A percentile compares a stretch with the other conserved stretches of the same genome.
Evolutionary conservation across 768 basidiomycete species (phyloP).

Genomic region (Russula emetica): DNA sequence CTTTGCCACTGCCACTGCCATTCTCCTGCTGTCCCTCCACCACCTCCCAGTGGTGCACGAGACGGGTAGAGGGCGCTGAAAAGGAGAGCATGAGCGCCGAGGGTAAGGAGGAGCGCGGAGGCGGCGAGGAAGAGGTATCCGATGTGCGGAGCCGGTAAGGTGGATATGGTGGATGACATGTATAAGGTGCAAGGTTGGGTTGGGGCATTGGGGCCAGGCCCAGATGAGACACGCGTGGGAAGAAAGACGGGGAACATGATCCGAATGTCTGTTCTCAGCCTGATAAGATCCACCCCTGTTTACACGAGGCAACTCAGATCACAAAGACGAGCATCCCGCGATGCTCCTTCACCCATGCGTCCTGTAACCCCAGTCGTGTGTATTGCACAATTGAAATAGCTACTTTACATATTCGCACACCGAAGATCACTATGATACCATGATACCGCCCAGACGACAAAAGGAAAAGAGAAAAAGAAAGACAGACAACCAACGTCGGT

Average conservation of each 20-base stretch:
- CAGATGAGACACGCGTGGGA: neutral
- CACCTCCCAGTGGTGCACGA: neutral
- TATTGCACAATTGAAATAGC: conserved; percentile 20
- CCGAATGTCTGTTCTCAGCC: neutral
- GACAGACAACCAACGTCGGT: conserved; percentile 2
- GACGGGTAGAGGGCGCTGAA: conserved; percentile 19
- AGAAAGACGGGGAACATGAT: neutral
- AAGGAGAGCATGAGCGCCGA: conserved; percentile 22
- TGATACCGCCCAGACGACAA: conserved; percentile 17
- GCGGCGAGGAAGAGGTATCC: conserved; percentile 20
- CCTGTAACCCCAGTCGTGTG: neutral
- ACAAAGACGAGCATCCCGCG: conserved; percentile 10
- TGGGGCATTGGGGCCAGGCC: neutral
- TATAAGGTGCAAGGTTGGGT: neutral
- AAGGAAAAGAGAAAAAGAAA: neutral
- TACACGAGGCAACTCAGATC: conserved; percentile 12
- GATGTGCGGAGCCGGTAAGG: conserved; percentile 9
- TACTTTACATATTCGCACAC: conserved; percentile 22
- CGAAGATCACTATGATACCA: conserved; percentile 12
- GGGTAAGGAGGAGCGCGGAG: conserved; percentile 15
- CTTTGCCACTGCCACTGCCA: neutral
- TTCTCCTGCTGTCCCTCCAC: neutral
- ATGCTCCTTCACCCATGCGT: neutral
- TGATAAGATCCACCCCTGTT: conserved; percentile 9
- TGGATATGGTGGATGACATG: conserved; percentile 2